Evolutionary conservation across 306 rosid species (phyloP).

Genomic region (Mimosa pudica): DNA sequence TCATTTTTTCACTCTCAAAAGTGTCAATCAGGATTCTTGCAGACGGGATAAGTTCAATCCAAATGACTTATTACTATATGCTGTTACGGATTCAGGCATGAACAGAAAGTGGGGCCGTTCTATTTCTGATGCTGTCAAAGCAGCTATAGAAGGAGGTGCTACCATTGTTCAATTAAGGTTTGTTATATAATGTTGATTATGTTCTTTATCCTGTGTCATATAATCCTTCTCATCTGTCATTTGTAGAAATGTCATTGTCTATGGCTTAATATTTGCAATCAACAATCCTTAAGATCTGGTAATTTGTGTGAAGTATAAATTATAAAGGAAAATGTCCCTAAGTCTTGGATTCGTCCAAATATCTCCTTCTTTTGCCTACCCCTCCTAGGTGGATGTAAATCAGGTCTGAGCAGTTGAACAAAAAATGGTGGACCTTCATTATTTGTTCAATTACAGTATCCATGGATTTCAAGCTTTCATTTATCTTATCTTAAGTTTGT

Average conservation of each 20-base stretch:
- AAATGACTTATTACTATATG: constrained; percentile 70
- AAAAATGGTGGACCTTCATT: background rate
- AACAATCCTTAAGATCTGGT: constrained; percentile 23
- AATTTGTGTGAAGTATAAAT: background rate
- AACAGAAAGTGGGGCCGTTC: constrained; percentile 86
- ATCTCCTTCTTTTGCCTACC: background rate
- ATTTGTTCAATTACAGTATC: constrained; percentile 2
- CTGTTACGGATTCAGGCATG: constrained; percentile 87
- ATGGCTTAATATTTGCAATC: constrained; percentile 6
- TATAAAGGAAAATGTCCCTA: background rate
- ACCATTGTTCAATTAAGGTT: constrained; percentile 92
- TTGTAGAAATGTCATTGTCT: constrained; percentile 4
- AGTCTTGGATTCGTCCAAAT: background rate
- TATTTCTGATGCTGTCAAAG: constrained; percentile 85
- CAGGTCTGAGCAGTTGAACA: constrained; percentile 4
- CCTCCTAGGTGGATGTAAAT: background rate
- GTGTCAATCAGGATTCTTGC: constrained; percentile 38
- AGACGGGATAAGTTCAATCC: constrained; percentile 64
- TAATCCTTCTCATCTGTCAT: constrained; percentile 1
- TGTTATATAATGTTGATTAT: constrained; percentile 23
- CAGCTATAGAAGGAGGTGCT: constrained; percentile 90
- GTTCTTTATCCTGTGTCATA: constrained; percentile 9
- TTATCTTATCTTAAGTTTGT: background rate
- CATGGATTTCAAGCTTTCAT: constrained; percentile 12
- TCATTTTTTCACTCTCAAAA: constrained; percentile 67